These are phyloP conservation scores for Chrysosporium keratinophilum DNA, from an alignment of 2,329 filamentous ascomycete genomes.

Conservation along the genomic window DNA sequence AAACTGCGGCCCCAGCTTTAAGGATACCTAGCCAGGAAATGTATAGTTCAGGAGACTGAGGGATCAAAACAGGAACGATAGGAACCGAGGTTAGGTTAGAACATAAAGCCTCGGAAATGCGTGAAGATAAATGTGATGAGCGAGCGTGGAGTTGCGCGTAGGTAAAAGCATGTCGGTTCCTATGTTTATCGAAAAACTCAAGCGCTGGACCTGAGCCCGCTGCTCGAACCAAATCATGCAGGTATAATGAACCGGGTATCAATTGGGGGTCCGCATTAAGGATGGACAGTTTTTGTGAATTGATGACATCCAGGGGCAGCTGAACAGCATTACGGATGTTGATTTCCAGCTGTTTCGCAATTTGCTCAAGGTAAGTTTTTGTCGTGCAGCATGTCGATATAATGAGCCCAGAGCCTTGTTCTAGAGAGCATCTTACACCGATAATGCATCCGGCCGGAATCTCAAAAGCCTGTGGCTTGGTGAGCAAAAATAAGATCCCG, in stretches of 20 bases:
- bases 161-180: conserved; percentile 41
- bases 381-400: conserved; percentile 22
- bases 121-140: conserved; percentile 47
- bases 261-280: conserved; percentile 46
- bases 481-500: background rate
- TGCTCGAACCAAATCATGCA: conserved; percentile 53
- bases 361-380: conserved; percentile 21
- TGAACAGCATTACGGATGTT: conserved; percentile 21
- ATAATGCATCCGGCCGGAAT: conserved; percentile 16
- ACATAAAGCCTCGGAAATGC: conserved; percentile 32
- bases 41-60: conserved; percentile 69
- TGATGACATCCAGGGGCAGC: background rate
- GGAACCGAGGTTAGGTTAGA: conserved; percentile 14
- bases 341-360: conserved; percentile 23
- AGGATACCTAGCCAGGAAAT: conserved; percentile 65
- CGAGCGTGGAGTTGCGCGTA: conserved; percentile 54
- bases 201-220: conserved; percentile 44
- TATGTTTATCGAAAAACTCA: conserved; percentile 50
- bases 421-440: conserved; percentile 20
- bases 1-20: conserved; percentile 75
- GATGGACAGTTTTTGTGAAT: conserved; percentile 40
- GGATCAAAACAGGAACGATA: conserved; percentile 65
- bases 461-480: background rate
- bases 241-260: conserved; percentile 45
- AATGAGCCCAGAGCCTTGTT: conserved; percentile 20